Conservation (phyloP, 768 basidiomycete genomes). For the Phallus indusiatus region DNA sequence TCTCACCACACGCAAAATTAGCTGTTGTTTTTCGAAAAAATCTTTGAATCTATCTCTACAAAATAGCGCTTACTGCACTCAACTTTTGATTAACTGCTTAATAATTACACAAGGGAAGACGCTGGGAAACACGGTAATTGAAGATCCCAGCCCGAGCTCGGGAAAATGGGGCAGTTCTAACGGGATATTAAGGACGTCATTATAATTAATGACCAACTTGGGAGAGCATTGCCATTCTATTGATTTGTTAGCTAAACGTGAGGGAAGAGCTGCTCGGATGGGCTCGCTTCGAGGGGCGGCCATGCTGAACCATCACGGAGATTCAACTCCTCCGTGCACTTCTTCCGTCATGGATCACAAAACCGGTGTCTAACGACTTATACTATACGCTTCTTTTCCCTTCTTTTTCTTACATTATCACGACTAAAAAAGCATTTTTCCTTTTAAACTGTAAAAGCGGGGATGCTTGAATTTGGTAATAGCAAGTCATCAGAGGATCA, state of each 20-base stretch:
- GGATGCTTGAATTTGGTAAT: background rate
- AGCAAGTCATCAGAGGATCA: no score
- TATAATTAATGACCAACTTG: no score
- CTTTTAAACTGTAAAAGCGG: background rate
- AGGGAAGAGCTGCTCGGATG: background rate
- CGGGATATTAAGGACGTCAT: no score
- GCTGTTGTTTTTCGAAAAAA: no score
- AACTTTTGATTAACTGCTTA: no score
- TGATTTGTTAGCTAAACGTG: background rate
- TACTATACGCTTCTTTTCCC: background rate
- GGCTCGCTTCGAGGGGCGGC: background rate
- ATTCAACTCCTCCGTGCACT: background rate
- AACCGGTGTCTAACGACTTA: background rate
- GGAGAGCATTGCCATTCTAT: background rate
- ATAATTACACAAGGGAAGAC: no score
- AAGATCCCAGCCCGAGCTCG: no score
- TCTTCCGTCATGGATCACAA: background rate
- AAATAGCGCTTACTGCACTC: no score
- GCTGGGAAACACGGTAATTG: no score
- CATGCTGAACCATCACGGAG: background rate
- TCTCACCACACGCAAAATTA: no score
- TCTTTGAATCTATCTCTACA: no score
- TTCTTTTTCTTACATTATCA: background rate
- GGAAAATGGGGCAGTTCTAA: no score
- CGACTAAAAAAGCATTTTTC: background rate